phyloP scores from a whole-genome alignment of 2,329 filamentous ascomycete species.

The Nemania abortiva region DNA sequence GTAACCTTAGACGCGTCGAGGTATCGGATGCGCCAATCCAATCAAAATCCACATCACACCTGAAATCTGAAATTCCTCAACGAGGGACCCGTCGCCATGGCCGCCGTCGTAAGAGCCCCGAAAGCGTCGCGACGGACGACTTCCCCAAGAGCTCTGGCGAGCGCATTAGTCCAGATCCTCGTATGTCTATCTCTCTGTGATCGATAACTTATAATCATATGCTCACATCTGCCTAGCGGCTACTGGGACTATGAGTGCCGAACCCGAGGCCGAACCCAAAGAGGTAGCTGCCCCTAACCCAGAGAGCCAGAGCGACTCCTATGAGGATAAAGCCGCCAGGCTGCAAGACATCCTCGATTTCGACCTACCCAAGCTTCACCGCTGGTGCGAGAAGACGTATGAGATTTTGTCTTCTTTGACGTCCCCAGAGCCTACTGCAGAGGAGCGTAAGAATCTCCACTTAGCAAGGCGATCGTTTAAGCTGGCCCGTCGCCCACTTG shows the following conservation, averaged over 20 bases:
- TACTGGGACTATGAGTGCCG: constrained; percentile 7
- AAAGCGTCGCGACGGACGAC: constrained; percentile 42
- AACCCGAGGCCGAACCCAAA: neutral
- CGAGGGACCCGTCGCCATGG: constrained; percentile 41
- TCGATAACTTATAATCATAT: constrained; percentile 5
- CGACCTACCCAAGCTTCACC: constrained; percentile 46
- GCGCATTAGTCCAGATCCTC: constrained; percentile 27
- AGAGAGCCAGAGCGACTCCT: constrained; percentile 37
- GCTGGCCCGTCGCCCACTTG: constrained; percentile 40
- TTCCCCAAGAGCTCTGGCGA: constrained; percentile 35
- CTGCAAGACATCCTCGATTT: constrained; percentile 47
- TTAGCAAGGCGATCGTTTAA: constrained; percentile 35
- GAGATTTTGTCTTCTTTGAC: constrained; percentile 36
- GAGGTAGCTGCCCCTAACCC: constrained; percentile 11
- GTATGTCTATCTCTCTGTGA: constrained; percentile 22
- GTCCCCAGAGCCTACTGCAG: constrained; percentile 30
- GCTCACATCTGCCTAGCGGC: constrained; percentile 33
- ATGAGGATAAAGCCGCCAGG: constrained; percentile 40
- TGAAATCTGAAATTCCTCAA: constrained; percentile 34
- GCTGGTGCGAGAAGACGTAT: constrained; percentile 43
- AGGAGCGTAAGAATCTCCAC: constrained; percentile 36
- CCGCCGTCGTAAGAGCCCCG: constrained; percentile 40
- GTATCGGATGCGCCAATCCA: constrained; percentile 30
- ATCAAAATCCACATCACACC: constrained; percentile 19
- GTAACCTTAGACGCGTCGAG: constrained; percentile 38